phyloP scores from a whole-genome alignment of 371 early-diverging fungal species.

The Conidiobolus incongruus region DNA sequence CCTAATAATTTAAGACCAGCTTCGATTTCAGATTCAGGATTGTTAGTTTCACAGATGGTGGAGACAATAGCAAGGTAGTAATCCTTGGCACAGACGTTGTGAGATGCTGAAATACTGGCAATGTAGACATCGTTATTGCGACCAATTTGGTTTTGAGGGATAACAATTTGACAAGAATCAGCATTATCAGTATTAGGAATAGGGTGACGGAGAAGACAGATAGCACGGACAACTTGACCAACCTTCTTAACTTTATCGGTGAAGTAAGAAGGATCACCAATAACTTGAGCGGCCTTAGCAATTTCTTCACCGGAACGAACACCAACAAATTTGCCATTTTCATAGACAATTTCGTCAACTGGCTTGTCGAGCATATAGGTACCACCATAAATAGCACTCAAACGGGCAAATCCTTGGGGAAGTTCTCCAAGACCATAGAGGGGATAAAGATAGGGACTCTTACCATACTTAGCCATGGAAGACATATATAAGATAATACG shows the following conservation, averaged over 20 bases:
- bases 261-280: conserved; percentile 92
- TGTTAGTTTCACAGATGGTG: conserved; percentile 74
- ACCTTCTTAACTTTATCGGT: conserved; percentile 42
- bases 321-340: conserved; percentile 57
- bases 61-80: conserved; percentile 87
- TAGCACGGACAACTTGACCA: conserved; percentile 83
- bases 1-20: conserved; percentile 78
- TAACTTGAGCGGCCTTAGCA: conserved; percentile 66
- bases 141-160: conserved; percentile 87
- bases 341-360: conserved; percentile 73
- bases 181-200: conserved; percentile 73
- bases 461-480: conserved; percentile 90
- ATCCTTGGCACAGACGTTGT: conserved; percentile 68
- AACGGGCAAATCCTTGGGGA: conserved; percentile 95
- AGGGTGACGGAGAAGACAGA: conserved; percentile 81
- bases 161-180: conserved; percentile 84
- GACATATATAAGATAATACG: conserved; percentile 84
- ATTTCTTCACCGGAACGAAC: conserved; percentile 67
- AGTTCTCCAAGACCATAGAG: conserved; percentile 97
- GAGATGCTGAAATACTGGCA: conserved; percentile 69
- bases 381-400: conserved; percentile 93
- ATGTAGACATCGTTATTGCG: conserved; percentile 86
- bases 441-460: conserved; percentile 99
- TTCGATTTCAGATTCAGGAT: conserved; percentile 74
- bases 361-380: conserved; percentile 92